phyloP scores from a whole-genome alignment of 2,329 filamentous ascomycete genomes.

The Sarocladiaceae sp. region DNA sequence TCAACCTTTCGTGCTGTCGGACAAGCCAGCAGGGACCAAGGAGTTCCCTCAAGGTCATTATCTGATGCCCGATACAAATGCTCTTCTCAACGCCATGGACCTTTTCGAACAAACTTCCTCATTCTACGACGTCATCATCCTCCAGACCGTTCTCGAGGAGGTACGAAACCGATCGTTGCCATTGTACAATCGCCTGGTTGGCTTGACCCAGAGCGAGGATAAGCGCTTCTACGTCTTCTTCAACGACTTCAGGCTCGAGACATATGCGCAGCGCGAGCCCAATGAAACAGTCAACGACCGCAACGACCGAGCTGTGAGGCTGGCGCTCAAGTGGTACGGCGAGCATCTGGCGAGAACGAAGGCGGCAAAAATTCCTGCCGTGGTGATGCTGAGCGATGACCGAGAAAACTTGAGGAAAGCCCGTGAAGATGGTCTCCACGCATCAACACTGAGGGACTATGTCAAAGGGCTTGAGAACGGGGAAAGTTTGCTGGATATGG shows the following conservation, averaged over 20 bases:
- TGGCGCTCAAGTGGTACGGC: slow-evolving; percentile 84
- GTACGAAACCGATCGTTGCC: slow-evolving; percentile 90
- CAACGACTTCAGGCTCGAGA: slow-evolving; percentile 95
- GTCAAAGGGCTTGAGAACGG: slow-evolving; percentile 80
- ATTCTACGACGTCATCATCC: slow-evolving; percentile 93
- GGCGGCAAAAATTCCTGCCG: slow-evolving; percentile 60
- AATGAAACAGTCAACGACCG: slow-evolving; percentile 93
- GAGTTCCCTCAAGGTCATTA: slow-evolving; percentile 86
- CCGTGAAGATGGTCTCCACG: slow-evolving; percentile 67
- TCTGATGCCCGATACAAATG: slow-evolving; percentile 93
- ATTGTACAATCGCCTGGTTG: slow-evolving; percentile 88
- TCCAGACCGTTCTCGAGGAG: slow-evolving; percentile 96
- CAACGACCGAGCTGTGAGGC: slow-evolving; percentile 87
- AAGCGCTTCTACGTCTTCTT: slow-evolving; percentile 99
- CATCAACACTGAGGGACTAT: slow-evolving; percentile 68
- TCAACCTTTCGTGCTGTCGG: slow-evolving; percentile 81
- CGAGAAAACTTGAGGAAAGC: slow-evolving; percentile 82
- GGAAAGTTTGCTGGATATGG: slow-evolving; percentile 87
- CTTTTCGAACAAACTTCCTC: slow-evolving; percentile 87
- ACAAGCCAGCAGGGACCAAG: slow-evolving; percentile 79
- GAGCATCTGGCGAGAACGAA: slow-evolving; percentile 70
- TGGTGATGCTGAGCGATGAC: slow-evolving; percentile 95
- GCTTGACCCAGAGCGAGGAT: slow-evolving; percentile 88
- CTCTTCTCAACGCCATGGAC: slow-evolving; percentile 92
- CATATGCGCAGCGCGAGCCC: slow-evolving; percentile 68